Conservation (phyloP, 2,329 filamentous ascomycete species). For the Aureobasidium sp. region DNA sequence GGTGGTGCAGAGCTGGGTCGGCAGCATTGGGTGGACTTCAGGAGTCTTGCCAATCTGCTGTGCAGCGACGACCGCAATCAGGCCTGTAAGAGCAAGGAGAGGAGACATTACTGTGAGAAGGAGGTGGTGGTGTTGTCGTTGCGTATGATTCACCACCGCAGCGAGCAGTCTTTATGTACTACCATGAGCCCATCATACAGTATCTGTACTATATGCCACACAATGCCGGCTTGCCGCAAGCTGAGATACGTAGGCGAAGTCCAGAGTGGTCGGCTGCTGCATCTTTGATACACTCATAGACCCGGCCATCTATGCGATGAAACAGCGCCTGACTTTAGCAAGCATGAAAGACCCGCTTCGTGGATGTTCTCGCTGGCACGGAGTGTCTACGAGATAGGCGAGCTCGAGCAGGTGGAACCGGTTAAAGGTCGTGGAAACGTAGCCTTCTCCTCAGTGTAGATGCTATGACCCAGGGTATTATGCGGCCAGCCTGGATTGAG, state of each 20-base stretch:
- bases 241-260: not conserved
- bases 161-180: not conserved
- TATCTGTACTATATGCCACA: not conserved
- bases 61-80: constrained; percentile 16
- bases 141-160: not conserved
- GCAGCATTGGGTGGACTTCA: constrained; percentile 45
- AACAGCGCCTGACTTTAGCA: not conserved
- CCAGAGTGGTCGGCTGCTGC: not conserved
- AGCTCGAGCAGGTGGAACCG: not conserved
- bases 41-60: constrained; percentile 27
- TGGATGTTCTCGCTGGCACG: not conserved
- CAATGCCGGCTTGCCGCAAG: not conserved
- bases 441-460: not conserved
- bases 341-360: not conserved
- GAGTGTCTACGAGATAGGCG: not conserved
- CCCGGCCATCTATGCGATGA: not conserved
- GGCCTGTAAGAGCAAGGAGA: not conserved
- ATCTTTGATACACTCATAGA: not conserved
- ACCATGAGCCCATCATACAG: not conserved
- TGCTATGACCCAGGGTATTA: not conserved
- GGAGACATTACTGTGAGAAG: not conserved
- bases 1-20: constrained; percentile 46
- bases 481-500: not conserved
- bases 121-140: not conserved
- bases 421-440: not conserved